Evolutionary conservation across 208 protist species (phyloP).

Genomic region (Leishmania tropica): DNA sequence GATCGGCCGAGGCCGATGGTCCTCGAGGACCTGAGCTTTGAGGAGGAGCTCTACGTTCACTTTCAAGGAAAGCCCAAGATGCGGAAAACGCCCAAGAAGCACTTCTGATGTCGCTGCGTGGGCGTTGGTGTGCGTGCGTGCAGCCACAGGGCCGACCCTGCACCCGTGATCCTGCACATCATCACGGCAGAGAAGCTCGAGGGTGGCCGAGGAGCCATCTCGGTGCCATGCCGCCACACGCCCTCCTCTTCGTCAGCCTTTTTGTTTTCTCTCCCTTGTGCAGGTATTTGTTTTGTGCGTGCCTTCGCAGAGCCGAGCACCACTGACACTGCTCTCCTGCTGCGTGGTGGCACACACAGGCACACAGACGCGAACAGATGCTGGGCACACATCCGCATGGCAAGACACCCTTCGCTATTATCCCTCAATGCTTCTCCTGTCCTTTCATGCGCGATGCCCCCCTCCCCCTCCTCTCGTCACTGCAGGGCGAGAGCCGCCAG

Average conservation of each 20-base stretch:
- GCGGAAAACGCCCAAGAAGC: constrained; percentile 90
- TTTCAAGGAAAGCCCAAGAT: constrained; percentile 89
- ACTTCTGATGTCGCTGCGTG: constrained; percentile 48
- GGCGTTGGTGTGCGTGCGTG: background rate
- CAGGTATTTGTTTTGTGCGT: background rate
- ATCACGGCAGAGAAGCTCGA: background rate
- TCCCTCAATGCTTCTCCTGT: background rate
- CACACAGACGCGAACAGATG: background rate
- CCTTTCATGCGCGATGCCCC: too few species aligned
- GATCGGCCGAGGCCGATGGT: constrained; percentile 82
- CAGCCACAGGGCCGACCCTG: background rate
- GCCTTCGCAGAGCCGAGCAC: background rate
- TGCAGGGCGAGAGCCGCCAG: too few species aligned
- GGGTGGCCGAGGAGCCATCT: background rate
- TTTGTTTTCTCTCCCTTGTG: background rate
- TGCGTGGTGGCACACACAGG: background rate
- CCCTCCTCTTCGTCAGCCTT: background rate
- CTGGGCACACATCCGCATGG: background rate
- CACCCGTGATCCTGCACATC: background rate
- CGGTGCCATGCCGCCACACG: background rate
- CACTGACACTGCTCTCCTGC: background rate
- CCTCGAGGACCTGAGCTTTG: constrained; percentile 88
- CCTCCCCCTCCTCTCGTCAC: background rate
- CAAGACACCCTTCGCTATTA: background rate
- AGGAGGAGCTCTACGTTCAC: constrained; percentile 89